These are phyloP conservation scores for Diospyros lotus DNA, from an alignment of 148 eudicot species.

Conservation along the genomic window DNA sequence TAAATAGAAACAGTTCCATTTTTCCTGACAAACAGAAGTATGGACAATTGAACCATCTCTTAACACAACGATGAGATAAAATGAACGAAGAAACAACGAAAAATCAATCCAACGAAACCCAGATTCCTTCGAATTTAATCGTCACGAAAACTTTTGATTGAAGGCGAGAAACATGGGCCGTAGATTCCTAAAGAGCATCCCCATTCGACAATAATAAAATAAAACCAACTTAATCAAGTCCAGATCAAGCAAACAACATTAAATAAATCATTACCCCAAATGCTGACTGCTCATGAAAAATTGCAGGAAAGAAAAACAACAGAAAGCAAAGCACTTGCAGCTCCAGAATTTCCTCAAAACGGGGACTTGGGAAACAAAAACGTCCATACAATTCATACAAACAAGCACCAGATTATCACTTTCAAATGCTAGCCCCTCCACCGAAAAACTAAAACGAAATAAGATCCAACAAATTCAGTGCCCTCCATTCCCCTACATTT, in stretches of 20 bases:
- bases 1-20: too few relatives aligned
- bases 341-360: not conserved
- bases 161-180: not conserved
- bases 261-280: not conserved
- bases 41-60: not conserved
- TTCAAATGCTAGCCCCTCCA: too few relatives aligned
- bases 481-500: not conserved
- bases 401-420: too few relatives aligned
- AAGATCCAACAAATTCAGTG: too few relatives aligned
- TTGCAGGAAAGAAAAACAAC: too few relatives aligned
- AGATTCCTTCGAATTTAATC: not conserved
- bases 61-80: not conserved
- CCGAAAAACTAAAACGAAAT: too few relatives aligned
- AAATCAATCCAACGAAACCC: too few relatives aligned
- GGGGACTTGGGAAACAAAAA: not conserved
- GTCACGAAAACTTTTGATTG: not conserved
- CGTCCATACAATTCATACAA: too few relatives aligned
- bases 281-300: too few relatives aligned
- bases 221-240: not conserved
- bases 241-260: not conserved
- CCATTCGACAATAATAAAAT: not conserved
- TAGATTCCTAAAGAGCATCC: not conserved
- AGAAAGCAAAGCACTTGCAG: not conserved
- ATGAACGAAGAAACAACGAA: not conserved
- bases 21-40: not conserved